These are phyloP conservation scores for Cyberlindnera amylophila DNA, from an alignment of 805 yeast species.

Conservation along the genomic window DNA sequence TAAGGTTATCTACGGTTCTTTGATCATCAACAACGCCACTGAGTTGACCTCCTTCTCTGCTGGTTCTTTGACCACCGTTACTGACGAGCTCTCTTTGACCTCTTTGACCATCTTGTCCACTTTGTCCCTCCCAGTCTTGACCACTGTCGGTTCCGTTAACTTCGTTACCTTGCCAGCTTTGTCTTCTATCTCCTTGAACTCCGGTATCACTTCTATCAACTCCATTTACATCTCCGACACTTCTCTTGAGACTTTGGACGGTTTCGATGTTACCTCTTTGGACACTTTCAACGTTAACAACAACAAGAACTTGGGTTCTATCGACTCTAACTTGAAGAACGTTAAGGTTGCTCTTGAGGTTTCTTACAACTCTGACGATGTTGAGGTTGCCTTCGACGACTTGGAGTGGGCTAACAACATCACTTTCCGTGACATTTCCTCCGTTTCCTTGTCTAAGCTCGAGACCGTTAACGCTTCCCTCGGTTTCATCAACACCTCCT, in stretches of 20 bases:
- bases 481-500: conserved; percentile 71
- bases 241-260: conserved; percentile 60
- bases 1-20: conserved; percentile 71
- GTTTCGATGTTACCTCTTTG: conserved; percentile 51
- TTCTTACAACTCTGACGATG: conserved; percentile 80
- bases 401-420: conserved; percentile 86
- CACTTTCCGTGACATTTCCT: conserved; percentile 74
- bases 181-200: conserved; percentile 58
- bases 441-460: conserved; percentile 68
- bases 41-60: conserved; percentile 65
- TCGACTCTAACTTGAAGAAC: conserved; percentile 67
- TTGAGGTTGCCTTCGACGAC: conserved; percentile 62
- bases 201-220: conserved; percentile 71
- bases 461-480: conserved; percentile 74
- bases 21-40: conserved; percentile 64
- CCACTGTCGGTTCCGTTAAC: conserved; percentile 76
- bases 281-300: conserved; percentile 77
- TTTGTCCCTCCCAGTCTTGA: conserved; percentile 72
- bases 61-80: conserved; percentile 68
- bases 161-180: conserved; percentile 88
- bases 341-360: conserved; percentile 75
- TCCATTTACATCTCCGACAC: conserved; percentile 72
- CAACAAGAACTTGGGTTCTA: conserved; percentile 72
- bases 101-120: conserved; percentile 62
- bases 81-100: conserved; percentile 62